Percentiles rank a stretch among this genome's conserved stretches.
Evolutionary conservation across 139 green algal genomes (phyloP).

Genomic region (Picochlorum sp.): DNA sequence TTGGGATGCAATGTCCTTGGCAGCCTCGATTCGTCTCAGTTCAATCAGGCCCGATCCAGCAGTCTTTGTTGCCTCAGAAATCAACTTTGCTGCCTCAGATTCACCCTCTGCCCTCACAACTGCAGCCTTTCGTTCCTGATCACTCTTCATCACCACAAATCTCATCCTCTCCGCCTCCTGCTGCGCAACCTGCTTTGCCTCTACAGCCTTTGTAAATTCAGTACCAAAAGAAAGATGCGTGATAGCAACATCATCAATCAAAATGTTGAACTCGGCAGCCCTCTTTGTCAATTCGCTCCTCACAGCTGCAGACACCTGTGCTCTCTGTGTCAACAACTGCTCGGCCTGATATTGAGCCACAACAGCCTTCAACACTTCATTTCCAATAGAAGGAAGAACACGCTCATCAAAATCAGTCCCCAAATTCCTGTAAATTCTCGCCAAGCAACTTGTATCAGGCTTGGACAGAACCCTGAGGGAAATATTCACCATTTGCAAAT

Average conservation of each 20-base stretch:
- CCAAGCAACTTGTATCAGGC: constrained; percentile 67
- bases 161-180: constrained; percentile 95
- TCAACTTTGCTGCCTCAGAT: constrained; percentile 84
- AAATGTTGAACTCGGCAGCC: constrained; percentile 93
- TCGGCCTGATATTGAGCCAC: constrained; percentile 99
- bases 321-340: constrained; percentile 95
- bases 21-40: constrained; percentile 95
- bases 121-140: constrained; percentile 84
- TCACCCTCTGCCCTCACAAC: constrained; percentile 95
- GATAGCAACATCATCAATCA: constrained; percentile 97
- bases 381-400: constrained; percentile 97
- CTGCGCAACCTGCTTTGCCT: constrained; percentile 97
- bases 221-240: constrained; percentile 94
- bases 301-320: constrained; percentile 73
- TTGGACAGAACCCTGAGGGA: constrained; percentile 90
- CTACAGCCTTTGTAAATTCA: constrained; percentile 95
- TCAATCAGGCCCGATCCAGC: constrained; percentile 88
- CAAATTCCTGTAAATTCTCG: constrained; percentile 85
- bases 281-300: constrained; percentile 64
- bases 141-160: constrained; percentile 88
- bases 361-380: constrained; percentile 96
- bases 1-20: constrained; percentile 88
- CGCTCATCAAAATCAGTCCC: constrained; percentile 96
- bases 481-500: constrained; percentile 99
- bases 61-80: constrained; percentile 86